Evolutionary conservation across 306 rosid species (phyloP), one percentile per base, ranked within the genome.

Genomic region (Ormosia emarginata): DNA sequence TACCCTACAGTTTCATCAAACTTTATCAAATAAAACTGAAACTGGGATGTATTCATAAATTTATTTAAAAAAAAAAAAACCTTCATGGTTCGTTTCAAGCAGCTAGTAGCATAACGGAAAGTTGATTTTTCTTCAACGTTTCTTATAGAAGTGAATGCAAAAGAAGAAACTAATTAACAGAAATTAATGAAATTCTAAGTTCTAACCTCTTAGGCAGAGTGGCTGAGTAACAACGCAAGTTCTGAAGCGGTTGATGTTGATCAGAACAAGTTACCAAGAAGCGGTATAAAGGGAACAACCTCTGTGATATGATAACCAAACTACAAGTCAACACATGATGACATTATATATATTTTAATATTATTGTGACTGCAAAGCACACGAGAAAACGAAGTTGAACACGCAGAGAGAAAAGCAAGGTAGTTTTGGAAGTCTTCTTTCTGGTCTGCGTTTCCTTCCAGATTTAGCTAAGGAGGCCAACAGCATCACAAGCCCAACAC

Each of bases 261-360:
- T 66, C 50, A 40, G 30, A 40, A 65, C 32, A 55, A 53, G n/a
- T n/a, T n/a, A 34, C 7, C 9, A 40, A 47, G 9, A 14, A 34
- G 40, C 3, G 10, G 34, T 15, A 79, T 44, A 57, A 59, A 70
- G 18, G 2, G 34, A 72, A 80, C 53, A 46, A 47, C 36, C 9
- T 64, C 47, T 6, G 33, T 49, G 55, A 5, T 2, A 49, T 15
- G 12, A 74, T 79, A 68, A 70, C 58, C 4, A 68, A 41, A 84
- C 7, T 43, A 77, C 67, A 55, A 71, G 86, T 73, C 78, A 72
- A 82, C 17, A 33, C 33, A 67, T 29, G 67, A 80, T 46, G 67
- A 1, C 36, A 15, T n/a, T n/a, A 15, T 44, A 34, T 47, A 41
- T 49, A 36, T 46, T 46, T 34, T 18, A 18, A 8, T 49, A 36